Evolutionary conservation across 495 filamentous ascomycete genomes (phyloP).

Genomic region (Trichoderma reesei): DNA sequence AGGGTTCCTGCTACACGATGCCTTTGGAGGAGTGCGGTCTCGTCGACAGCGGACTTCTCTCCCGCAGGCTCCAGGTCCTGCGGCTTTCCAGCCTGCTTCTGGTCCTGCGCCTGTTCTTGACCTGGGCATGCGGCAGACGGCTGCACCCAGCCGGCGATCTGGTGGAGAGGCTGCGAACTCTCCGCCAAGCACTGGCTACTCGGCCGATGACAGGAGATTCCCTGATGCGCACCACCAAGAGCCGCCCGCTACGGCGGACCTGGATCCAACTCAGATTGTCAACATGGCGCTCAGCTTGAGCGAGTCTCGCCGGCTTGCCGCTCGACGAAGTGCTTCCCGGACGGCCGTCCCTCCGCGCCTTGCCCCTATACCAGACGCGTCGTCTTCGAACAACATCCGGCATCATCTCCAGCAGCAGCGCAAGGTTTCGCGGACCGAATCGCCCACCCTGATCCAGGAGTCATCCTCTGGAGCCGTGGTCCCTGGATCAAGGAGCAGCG

Average conservation of each 20-base stretch:
- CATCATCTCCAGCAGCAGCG: constrained; percentile 59
- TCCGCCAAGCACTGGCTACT: constrained; percentile 16
- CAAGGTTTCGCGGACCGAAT: constrained; percentile 45
- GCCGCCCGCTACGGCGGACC: constrained; percentile 35
- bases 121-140: constrained; percentile 14
- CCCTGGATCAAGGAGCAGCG: constrained; percentile 25
- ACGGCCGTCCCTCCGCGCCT: constrained; percentile 38
- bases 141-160: constrained; percentile 13
- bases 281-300: constrained; percentile 82
- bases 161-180: constrained; percentile 7
- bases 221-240: background rate
- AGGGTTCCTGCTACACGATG: constrained; percentile 36
- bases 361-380: constrained; percentile 31
- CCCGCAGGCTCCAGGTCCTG: background rate
- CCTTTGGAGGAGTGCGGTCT: constrained; percentile 8
- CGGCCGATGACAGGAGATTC: constrained; percentile 13
- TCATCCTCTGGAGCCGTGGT: constrained; percentile 16
- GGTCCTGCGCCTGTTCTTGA: background rate
- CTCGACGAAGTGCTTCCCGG: constrained; percentile 40
- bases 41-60: background rate
- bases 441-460: constrained; percentile 31
- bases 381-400: constrained; percentile 41
- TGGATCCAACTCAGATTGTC: constrained; percentile 78
- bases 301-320: constrained; percentile 62
- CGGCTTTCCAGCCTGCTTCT: background rate